Evolutionary conservation across 2,329 filamentous ascomycete species (phyloP), one percentile per base, ranked within the genome.

Genomic region (Colletotrichum cuscutae): DNA sequence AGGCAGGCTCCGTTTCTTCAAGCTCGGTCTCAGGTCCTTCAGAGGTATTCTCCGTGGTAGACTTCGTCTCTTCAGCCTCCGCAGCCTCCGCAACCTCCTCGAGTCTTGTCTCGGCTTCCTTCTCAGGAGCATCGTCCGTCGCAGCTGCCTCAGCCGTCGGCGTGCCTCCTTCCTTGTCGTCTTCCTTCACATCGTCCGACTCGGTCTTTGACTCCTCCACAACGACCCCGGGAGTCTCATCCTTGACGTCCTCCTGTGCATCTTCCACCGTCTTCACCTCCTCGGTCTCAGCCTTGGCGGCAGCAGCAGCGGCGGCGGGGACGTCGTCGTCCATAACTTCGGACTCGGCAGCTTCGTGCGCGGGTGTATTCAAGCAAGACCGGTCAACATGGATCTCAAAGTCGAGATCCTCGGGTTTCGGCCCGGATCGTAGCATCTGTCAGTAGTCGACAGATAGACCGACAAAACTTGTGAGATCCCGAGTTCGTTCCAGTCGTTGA

Each of bases 321-420:
- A 71, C 75, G 37, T 80, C 77, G 72, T 65, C 66, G 56, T 62
- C 66, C 71, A 73, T 73, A 32, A 46, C 5, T 57, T 73, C 66
- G 52, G 19, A 19, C n/a, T 67, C 54, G 26, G 56, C 46, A 32
- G 26, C 37, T 37, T 86, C 82, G 76, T 84, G 81, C 80, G 85
- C 84, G 69, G 81, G 80, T 54, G 80, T 81, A 77, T 79, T 84
- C 67, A 84, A 59, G 76, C 84, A 87, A 66, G 84, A 86, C 56
- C 79, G 78, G 77, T 89, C 86, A 77, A 86, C 81, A 81, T 86
- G 84, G 75, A 86, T 88, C 9, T 86, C 79, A 73, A 88, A 87
- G 75, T 87, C 82, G 75, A 81, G 76, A 72, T 86, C 82, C 68
- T 78, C 76, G 61, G 73, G 76, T 73, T 75, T 78, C 22, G 68